These are phyloP conservation scores for Backusella westeae DNA, from an alignment of 192 early-diverging fungal species.

Conservation along the genomic window DNA sequence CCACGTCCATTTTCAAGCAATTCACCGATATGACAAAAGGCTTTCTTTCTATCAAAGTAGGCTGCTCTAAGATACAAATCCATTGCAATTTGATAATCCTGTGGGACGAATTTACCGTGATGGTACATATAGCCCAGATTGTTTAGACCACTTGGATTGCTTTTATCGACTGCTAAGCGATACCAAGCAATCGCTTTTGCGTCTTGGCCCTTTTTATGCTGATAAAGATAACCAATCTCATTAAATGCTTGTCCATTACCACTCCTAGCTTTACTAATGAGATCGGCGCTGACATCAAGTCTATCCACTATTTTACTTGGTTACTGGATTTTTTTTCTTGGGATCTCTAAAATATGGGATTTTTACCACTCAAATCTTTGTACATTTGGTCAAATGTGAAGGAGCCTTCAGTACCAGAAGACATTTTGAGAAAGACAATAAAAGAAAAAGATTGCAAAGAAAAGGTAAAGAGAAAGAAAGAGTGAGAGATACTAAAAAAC, in stretches of 20 bases:
- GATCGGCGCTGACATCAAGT: not conserved
- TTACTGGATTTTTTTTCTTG: not conserved
- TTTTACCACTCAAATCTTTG: not conserved
- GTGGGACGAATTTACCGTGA: not conserved
- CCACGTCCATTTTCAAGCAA: not conserved
- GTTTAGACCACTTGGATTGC: not conserved
- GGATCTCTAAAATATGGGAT: not conserved
- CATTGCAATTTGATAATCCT: not conserved
- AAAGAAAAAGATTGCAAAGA: not conserved
- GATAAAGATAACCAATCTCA: not conserved
- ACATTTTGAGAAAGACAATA: not conserved
- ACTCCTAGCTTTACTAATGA: not conserved
- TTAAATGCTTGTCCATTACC: not conserved
- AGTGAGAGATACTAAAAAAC: not conserved
- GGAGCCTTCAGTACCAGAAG: not conserved
- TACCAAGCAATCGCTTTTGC: not conserved
- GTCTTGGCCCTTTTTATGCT: not conserved
- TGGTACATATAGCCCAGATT: not conserved
- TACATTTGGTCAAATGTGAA: not conserved
- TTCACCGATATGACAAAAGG: not conserved
- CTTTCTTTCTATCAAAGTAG: not conserved
- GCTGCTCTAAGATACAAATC: not conserved
- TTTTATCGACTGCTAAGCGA: not conserved
- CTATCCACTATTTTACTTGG: not conserved
- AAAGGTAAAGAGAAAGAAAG: too few relatives aligned